phyloP scores from a whole-genome alignment of 495 filamentous ascomycete species.

The Acidiella bohemica region DNA sequence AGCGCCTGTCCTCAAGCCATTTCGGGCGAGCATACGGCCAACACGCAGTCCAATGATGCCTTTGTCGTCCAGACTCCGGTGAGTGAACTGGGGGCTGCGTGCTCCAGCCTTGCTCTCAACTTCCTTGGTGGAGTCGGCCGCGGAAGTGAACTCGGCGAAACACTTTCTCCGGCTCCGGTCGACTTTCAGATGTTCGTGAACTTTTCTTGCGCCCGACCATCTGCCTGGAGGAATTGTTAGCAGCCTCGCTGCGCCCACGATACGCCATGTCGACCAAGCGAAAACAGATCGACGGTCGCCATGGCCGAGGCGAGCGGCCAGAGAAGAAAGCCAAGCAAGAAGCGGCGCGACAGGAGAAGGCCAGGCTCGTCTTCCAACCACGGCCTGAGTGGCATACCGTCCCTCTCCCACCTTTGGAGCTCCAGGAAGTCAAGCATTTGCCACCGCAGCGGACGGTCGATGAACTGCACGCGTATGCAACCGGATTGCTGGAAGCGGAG shows the following conservation, averaged over 20 bases:
- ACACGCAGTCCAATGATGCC: too few relatives aligned
- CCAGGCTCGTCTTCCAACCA: slow-evolving; percentile 43
- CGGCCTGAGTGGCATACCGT: slow-evolving; percentile 76
- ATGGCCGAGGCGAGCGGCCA: too few relatives aligned
- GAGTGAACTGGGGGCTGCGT: background rate
- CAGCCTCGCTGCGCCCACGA: too few relatives aligned
- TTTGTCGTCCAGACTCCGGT: background rate
- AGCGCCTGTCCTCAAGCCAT: slow-evolving; percentile 6
- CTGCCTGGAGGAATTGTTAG: too few relatives aligned
- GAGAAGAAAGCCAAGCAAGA: slow-evolving; percentile 13
- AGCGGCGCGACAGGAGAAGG: background rate
- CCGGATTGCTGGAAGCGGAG: slow-evolving; percentile 61
- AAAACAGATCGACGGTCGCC: too few relatives aligned
- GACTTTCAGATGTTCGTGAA: too few relatives aligned
- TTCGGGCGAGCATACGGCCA: slow-evolving; percentile 6
- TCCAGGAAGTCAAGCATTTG: slow-evolving; percentile 32
- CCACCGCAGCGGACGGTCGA: slow-evolving; percentile 47
- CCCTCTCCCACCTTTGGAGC: slow-evolving; percentile 35
- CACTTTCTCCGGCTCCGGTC: too few relatives aligned
- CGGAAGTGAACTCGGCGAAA: too few relatives aligned
- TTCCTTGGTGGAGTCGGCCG: too few relatives aligned
- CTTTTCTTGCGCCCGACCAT: too few relatives aligned
- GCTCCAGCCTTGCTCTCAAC: too few relatives aligned
- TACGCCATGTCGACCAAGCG: too few relatives aligned
- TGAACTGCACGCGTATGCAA: slow-evolving; percentile 63